A percentile compares a stretch with the other conserved stretches of the same genome.
These are phyloP conservation scores for Filobasidium wieringae DNA, from an alignment of 768 basidiomycete species.

Conservation along the genomic window DNA sequence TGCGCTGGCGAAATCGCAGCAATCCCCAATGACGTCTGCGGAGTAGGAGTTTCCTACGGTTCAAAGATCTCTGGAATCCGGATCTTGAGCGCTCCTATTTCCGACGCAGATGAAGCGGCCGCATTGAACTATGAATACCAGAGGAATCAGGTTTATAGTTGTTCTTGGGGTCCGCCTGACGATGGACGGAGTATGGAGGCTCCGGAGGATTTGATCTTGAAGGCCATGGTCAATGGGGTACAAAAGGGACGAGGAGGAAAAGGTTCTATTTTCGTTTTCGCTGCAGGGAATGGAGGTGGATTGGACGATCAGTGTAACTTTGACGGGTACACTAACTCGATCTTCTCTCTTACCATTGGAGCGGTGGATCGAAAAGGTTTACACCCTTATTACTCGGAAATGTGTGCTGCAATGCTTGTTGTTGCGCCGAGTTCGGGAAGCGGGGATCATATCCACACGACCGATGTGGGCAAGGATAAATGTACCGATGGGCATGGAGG, in stretches of 20 bases:
- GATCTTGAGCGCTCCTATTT: constrained; percentile 86
- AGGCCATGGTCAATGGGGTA: constrained; percentile 86
- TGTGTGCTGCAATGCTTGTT: constrained; percentile 94
- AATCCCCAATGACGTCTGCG: constrained; percentile 81
- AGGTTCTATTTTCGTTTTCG: constrained; percentile 91
- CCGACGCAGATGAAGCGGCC: constrained; percentile 89
- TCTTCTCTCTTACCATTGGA: constrained; percentile 91
- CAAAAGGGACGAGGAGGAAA: constrained; percentile 78
- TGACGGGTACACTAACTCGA: constrained; percentile 96
- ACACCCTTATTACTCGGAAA: constrained; percentile 92
- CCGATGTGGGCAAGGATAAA: constrained; percentile 72
- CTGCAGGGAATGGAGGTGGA: constrained; percentile 87
- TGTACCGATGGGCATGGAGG: constrained; percentile 82
- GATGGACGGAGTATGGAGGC: constrained; percentile 90
- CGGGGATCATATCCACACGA: constrained; percentile 86
- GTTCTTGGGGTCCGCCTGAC: constrained; percentile 97
- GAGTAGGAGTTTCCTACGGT: constrained; percentile 82
- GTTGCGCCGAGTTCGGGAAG: constrained; percentile 93
- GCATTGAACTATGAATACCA: constrained; percentile 90
- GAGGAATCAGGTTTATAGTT: constrained; percentile 83
- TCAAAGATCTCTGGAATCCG: constrained; percentile 87
- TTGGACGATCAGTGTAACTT: constrained; percentile 96
- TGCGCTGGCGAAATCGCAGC: constrained; percentile 97
- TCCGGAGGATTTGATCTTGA: constrained; percentile 77
- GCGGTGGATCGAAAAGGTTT: constrained; percentile 84